Evolutionary conservation across 768 basidiomycete species (phyloP), one percentile per base, ranked within the genome.

Genomic region (Lactarius vividus): DNA sequence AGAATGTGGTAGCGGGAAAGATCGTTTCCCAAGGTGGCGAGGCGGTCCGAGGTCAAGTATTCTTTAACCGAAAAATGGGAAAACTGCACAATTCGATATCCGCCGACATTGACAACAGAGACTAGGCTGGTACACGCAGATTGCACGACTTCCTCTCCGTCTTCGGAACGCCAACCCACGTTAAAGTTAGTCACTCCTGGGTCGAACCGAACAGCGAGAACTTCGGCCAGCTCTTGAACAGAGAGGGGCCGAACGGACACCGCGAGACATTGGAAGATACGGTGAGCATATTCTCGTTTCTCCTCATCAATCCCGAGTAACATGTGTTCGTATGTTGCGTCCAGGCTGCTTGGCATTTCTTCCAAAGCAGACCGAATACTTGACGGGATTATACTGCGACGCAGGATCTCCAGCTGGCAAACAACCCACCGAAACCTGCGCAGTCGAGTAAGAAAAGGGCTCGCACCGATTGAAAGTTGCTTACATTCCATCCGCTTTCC

Each of bases 1-100:
- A 40, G 37, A n/a, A 67, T 40, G 44, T 57, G 59, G 23, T 65
- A 67, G 20, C 18, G n/a, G 8, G 66, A 67, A 33, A 66, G 54
- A 11, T 9, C 18, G 2, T 57, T n/a, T 39, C 35, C 54, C 8
- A 28, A 40, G 0, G 7, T 18, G 3, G 20, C 28, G 18, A 67
- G 63, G 29, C 59, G 66, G 1, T 52, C 15, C 11, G 66, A 67
- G 4, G 46, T 59, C 42, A 67, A 65, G 63, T 20, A 67, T 20
- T 67, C 66, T 5, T 67, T 59, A 23, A 66, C 66, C 0, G 66
- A 65, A 26, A 59, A 67, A 13, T 65, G 66, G 0, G 57, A 53
- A 20, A 67, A 67, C 8, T 63, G 63, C 3, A 67, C 65, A 4
- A 63, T 9, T 40, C 40, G 44, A 2, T 20, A 35, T 6, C 57